Evolutionary conservation across 371 early-diverging fungal species (phyloP).

Genomic region (Apophysomyces variabilis): DNA sequence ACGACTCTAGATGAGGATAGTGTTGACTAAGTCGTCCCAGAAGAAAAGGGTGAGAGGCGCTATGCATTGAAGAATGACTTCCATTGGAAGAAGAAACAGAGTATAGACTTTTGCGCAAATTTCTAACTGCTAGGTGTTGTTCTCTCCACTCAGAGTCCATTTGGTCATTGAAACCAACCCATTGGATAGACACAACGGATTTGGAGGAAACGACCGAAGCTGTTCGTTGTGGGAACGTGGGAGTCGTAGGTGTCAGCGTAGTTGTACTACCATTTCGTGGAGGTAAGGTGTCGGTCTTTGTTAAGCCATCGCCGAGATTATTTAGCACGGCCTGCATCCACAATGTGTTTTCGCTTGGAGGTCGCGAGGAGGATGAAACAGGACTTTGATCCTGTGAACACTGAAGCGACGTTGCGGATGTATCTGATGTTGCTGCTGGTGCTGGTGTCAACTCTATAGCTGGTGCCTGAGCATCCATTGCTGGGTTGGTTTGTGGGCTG

Average conservation of each 20-base stretch:
- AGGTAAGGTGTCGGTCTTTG: background rate
- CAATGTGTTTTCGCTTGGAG: constrained; percentile 2
- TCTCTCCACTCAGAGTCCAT: constrained; percentile 35
- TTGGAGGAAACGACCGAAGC: constrained; percentile 10
- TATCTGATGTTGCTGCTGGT: background rate
- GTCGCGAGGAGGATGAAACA: background rate
- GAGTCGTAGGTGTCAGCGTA: constrained; percentile 1
- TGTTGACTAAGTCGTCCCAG: background rate
- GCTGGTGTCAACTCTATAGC: constrained; percentile 2
- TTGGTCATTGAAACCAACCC: constrained; percentile 46
- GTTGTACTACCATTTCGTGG: background rate
- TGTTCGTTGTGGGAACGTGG: constrained; percentile 1
- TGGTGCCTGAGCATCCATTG: background rate
- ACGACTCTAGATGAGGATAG: background rate
- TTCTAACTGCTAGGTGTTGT: constrained; percentile 37
- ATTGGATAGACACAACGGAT: constrained; percentile 42
- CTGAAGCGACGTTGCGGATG: no score
- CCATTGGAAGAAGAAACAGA: constrained; percentile 1
- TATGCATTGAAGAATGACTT: background rate
- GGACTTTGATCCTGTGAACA: no score
- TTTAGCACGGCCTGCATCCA: constrained; percentile 7
- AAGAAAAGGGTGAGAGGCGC: background rate
- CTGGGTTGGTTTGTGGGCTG: background rate
- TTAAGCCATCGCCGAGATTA: background rate
- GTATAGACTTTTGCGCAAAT: constrained; percentile 16